phyloP scores from a whole-genome alignment of 495 filamentous ascomycete species.

The Achaetomiella virescens region DNA sequence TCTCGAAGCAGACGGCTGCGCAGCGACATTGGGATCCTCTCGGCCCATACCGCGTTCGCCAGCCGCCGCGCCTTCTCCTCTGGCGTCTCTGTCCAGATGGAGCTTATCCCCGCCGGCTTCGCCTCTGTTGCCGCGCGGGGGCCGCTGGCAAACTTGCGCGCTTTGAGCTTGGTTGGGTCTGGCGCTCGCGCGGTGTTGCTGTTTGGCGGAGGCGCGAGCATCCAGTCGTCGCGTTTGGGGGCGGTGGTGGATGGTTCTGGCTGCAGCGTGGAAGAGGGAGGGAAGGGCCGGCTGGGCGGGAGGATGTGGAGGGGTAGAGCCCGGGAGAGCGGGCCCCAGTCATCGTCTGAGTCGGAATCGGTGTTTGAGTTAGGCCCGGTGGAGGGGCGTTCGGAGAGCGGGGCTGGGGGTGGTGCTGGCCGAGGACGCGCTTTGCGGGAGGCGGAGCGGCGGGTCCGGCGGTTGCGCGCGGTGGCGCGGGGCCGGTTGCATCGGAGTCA shows the following conservation, averaged over 20 bases:
- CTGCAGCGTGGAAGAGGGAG: conserved; percentile 15
- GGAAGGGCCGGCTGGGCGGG: conserved; percentile 20
- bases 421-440: conserved; percentile 34
- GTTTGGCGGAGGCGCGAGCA: conserved; percentile 74
- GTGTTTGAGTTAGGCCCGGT: conserved; percentile 30
- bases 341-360: conserved; percentile 26
- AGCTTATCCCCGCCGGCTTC: conserved; percentile 45
- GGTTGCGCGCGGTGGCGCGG: conserved; percentile 15
- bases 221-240: conserved; percentile 78
- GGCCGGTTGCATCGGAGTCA: conserved; percentile 20
- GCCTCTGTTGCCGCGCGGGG: conserved; percentile 31
- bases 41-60: conserved; percentile 78
- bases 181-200: conserved; percentile 52
- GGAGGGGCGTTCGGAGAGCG: conserved; percentile 36
- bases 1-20: too few relatives aligned
- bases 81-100: conserved; percentile 87
- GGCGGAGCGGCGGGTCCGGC: conserved; percentile 12
- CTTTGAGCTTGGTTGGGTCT: conserved; percentile 77
- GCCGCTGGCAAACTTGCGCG: conserved; percentile 64
- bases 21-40: conserved; percentile 19
- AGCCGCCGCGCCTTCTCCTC: conserved; percentile 78
- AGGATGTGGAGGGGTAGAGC: conserved; percentile 29
- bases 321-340: conserved; percentile 75
- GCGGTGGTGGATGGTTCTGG: conserved; percentile 22
- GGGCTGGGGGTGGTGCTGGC: conserved; percentile 39